Evolutionary conservation across 106 monocot genomes (phyloP).

Genomic region (Dioscorea zingiberensis): DNA sequence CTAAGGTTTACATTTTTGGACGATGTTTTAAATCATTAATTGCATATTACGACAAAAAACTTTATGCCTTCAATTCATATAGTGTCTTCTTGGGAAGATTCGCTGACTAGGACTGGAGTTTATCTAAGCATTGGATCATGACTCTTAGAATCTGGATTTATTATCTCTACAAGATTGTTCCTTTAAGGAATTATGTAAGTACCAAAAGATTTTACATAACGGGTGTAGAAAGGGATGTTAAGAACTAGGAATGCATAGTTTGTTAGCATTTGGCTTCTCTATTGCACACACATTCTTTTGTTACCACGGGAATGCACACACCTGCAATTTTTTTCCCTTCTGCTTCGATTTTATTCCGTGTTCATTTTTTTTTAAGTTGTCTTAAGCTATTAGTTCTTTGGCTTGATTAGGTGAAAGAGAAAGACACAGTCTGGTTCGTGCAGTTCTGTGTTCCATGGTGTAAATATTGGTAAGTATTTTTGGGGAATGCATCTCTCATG

Average conservation of each 20-base stretch:
- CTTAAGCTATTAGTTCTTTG: not conserved
- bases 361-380: not conserved
- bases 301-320: not conserved
- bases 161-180: not conserved
- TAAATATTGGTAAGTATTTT: slow-evolving; percentile 71
- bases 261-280: not conserved
- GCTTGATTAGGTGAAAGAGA: slow-evolving; percentile 78
- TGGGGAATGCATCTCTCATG: not conserved
- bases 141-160: not conserved
- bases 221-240: no score
- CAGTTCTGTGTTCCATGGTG: slow-evolving; percentile 98
- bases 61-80: no score
- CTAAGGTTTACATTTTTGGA: no score
- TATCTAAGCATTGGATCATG: no score
- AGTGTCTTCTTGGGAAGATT: no score
- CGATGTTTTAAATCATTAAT: no score
- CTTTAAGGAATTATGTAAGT: not conserved
- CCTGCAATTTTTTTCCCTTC: not conserved
- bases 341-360: not conserved
- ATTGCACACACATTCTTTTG: not conserved
- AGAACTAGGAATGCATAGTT: no score
- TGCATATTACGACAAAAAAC: no score
- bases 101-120: no score
- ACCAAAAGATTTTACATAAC: not conserved
- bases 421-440: slow-evolving; percentile 94